Base-by-base conservation (phyloP, 164 flowering plant genomes). In the Cinnamomum chago region DNA sequence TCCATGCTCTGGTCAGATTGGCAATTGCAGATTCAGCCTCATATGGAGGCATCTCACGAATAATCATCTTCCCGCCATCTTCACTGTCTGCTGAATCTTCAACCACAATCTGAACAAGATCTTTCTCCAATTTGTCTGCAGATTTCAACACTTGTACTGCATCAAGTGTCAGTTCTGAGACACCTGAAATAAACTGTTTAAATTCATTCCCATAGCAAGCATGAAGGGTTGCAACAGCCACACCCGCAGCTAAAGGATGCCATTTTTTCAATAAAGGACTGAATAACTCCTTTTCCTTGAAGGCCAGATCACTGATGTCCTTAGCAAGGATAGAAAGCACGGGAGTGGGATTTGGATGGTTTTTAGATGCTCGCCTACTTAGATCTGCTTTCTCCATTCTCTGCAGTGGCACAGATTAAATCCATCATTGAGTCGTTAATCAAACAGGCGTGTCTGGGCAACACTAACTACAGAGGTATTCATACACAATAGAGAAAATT, bases 61-160 rank as follows among this genome's bases (percentile, higher is more conserved):
- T 92, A 68, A 93, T 86, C 58, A 92, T 84, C 82, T 91, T 95
- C 47, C 99, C 99, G 74, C 97, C 96, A 84, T 95, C 99, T 13
- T 95, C 99, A 79, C 99, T 93, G 60, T 93, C 92, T 40, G 84
- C 96, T 18, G 99, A 77, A 82, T 95, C 98, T 80, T 88, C 92
- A 66, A 95, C 98, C 15, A 96, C 99, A 79, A 93, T 91, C 75
- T 89, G 89, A 66, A 95, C 98, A 6, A 95, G 91, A 85, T 88
- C 91, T 77, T 90, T 88, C 84, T 95, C 99, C 86, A 95, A 79
- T 76, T 88, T 92, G 78, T 92, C 92, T 20, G 99, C 96, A 73
- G 97, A 86, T 77, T 77, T 81, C 72, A 95, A 82, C 50, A 95
- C 94, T 81, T 86, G 89, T 27, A 90, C 79, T 55, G 90, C 87